Base-by-base conservation (phyloP, 176 grass and related monocot species). In the Otatea glauca region DNA sequence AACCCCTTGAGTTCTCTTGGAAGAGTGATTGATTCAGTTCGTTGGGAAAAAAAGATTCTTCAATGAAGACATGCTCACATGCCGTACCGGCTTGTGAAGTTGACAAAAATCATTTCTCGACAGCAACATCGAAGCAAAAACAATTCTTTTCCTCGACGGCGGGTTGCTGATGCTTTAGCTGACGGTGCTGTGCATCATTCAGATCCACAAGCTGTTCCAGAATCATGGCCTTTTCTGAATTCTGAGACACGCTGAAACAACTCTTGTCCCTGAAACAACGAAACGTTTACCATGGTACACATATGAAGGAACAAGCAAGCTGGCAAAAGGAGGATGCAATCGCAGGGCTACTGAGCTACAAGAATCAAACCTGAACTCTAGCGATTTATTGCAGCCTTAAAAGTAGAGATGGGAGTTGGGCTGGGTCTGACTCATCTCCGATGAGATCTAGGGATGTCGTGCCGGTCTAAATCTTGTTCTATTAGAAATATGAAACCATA, bases 21-120 rank as follows among this genome's bases (percentile, higher is more conserved):
- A 77, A 62, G 23, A 23, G 51, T 51, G 50, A 45, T 34, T 85
- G 5, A 16, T 29, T 29, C 29, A 1, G 29, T 29, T 29, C 29
- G 29, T 29, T 29, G 29, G 29, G 7, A 6, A 11, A 41, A 32
- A 54, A 24, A 72, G 64, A 64, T 71, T 77, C 56, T 82, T 82
- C 5, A 55, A 78, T 39, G 35, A 58, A 44, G 35, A 71, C 61
- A 25, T 29, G 29, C 29, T 29, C 29, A 29, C 29, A 29, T 29
- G 69, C 17, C 47, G 51, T 5, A 66, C n/a, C 35, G 3, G 74
- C 54, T 9, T 32, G 56, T 38, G 44, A 76, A 11, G 54, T 48
- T 62, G 87, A 80, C 51, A 67, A 67, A 51, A 37, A n/a, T 53
- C 50, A 21, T 62, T 43, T 35, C 6, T 66, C 9, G 37, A 67